A percentile compares a stretch with the other conserved stretches of the same genome.
phyloP scores from a whole-genome alignment of 169 alveolate genomes.

The Sarcocystis neurona region DNA sequence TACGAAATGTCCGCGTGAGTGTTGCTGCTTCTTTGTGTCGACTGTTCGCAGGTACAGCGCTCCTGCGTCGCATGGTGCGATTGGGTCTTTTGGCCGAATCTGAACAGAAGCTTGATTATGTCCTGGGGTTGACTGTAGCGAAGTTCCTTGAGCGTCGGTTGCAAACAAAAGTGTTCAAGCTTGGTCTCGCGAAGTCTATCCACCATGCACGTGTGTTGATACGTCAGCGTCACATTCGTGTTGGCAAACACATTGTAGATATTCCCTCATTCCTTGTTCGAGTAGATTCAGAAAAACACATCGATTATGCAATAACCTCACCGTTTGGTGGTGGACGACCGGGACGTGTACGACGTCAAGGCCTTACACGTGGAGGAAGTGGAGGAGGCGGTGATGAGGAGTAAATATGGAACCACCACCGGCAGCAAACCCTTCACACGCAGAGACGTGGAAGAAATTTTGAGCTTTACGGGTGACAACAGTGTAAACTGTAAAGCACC shows the following conservation, averaged over 20 bases:
- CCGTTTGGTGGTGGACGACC: constrained; percentile 97
- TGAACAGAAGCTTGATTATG: constrained; percentile 98
- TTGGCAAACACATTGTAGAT: constrained; percentile 97
- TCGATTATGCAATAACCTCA: constrained; percentile 94
- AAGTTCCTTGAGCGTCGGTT: constrained; percentile 99
- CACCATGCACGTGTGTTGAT: constrained; percentile 99
- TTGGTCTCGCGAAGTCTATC: constrained; percentile 95
- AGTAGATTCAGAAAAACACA: constrained; percentile 97
- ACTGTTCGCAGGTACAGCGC: constrained; percentile 90
- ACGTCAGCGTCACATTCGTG: constrained; percentile 98
- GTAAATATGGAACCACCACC: too few species aligned
- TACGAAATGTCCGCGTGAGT: too few species aligned
- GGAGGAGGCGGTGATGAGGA: constrained; percentile 67
- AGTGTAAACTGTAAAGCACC: too few species aligned
- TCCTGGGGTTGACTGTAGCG: constrained; percentile 96
- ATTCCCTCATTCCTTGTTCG: constrained; percentile 99
- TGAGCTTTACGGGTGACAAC: too few species aligned
- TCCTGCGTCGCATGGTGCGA: constrained; percentile 98
- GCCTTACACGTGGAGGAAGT: constrained; percentile 46
- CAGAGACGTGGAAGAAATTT: too few species aligned
- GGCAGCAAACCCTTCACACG: too few species aligned
- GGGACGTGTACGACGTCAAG: constrained; percentile 96
- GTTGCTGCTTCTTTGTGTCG: background rate
- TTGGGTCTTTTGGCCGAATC: constrained; percentile 95
- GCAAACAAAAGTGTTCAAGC: constrained; percentile 97